These are phyloP conservation scores for Fusarium mundagurra DNA, from an alignment of 2,329 filamentous ascomycete species.

Conservation along the genomic window DNA sequence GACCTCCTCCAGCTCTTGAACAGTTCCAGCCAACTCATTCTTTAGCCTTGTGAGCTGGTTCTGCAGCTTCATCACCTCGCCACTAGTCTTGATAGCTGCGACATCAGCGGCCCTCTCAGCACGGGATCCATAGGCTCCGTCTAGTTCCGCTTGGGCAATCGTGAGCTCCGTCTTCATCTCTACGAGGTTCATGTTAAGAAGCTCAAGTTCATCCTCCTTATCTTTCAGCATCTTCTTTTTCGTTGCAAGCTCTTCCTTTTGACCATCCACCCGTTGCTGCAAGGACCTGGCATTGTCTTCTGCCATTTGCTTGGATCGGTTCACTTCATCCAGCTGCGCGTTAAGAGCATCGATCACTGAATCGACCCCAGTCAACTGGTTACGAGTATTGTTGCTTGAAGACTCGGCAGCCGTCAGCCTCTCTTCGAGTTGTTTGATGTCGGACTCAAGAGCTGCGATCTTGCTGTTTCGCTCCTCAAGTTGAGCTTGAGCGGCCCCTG, in stretches of 20 bases:
- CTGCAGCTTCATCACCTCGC: slow-evolving; percentile 58
- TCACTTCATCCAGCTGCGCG: slow-evolving; percentile 45
- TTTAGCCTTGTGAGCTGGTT: slow-evolving; percentile 61
- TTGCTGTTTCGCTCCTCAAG: slow-evolving; percentile 53
- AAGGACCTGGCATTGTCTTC: slow-evolving; percentile 44
- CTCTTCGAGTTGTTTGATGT: slow-evolving; percentile 39
- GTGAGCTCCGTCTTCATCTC: slow-evolving; percentile 71
- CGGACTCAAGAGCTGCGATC: slow-evolving; percentile 55
- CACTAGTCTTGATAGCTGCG: slow-evolving; percentile 61
- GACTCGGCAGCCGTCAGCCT: slow-evolving; percentile 49
- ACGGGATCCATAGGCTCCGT: slow-evolving; percentile 68
- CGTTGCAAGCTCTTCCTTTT: slow-evolving; percentile 36
- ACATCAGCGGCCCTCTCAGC: slow-evolving; percentile 68
- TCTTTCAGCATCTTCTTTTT: slow-evolving; percentile 58
- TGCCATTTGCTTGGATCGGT: slow-evolving; percentile 39
- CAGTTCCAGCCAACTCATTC: slow-evolving; percentile 60
- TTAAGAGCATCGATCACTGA: slow-evolving; percentile 41
- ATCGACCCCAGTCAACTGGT: slow-evolving; percentile 47
- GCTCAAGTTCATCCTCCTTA: slow-evolving; percentile 62
- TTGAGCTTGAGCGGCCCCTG: slow-evolving; percentile 29
- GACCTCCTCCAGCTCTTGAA: slow-evolving; percentile 63
- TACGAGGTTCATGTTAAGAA: slow-evolving; percentile 61
- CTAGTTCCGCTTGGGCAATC: slow-evolving; percentile 69
- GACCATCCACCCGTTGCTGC: slow-evolving; percentile 34
- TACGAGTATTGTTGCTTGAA: slow-evolving; percentile 50